These are phyloP conservation scores for Davidsoniella australis DNA, from an alignment of 2,329 filamentous ascomycete genomes.

Conservation along the genomic window DNA sequence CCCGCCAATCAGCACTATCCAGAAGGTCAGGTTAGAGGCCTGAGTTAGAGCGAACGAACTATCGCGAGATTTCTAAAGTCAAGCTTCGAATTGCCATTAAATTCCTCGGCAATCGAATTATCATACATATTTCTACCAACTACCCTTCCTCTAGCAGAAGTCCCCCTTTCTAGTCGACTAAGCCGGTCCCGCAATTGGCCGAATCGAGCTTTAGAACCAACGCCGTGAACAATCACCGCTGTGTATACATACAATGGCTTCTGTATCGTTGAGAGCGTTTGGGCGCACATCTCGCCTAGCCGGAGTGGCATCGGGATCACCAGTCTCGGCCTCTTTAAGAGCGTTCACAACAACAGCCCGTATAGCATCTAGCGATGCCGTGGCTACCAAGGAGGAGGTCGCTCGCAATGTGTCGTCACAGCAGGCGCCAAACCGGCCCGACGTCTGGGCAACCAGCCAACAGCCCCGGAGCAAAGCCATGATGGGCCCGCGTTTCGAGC, in stretches of 20 bases:
- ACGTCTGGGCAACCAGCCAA: slow-evolving; percentile 76
- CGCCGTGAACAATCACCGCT: neutral
- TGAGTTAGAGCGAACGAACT: neutral
- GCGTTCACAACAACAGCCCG: neutral
- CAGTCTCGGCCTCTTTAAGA: neutral
- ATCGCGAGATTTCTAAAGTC: too few species aligned
- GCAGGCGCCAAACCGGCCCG: slow-evolving; percentile 62
- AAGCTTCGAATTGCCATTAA: too few species aligned
- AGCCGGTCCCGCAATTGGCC: neutral
- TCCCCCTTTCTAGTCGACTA: neutral
- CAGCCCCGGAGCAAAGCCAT: slow-evolving; percentile 66
- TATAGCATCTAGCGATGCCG: slow-evolving; percentile 2
- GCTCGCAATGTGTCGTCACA: slow-evolving; percentile 42
- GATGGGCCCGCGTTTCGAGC: slow-evolving; percentile 88
- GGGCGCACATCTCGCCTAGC: neutral
- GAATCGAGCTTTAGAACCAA: neutral
- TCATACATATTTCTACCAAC: neutral
- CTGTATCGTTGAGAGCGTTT: neutral
- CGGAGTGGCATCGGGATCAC: slow-evolving; percentile 6
- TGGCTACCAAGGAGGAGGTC: slow-evolving; percentile 15
- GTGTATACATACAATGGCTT: neutral
- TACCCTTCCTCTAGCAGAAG: too few species aligned
- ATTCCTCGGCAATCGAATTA: neutral
- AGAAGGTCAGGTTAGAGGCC: neutral
- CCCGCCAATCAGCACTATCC: neutral